Evolutionary conservation across 2,329 filamentous ascomycete genomes (phyloP), one percentile per base, ranked within the genome.

Genomic region (Exophiala oligosperma): DNA sequence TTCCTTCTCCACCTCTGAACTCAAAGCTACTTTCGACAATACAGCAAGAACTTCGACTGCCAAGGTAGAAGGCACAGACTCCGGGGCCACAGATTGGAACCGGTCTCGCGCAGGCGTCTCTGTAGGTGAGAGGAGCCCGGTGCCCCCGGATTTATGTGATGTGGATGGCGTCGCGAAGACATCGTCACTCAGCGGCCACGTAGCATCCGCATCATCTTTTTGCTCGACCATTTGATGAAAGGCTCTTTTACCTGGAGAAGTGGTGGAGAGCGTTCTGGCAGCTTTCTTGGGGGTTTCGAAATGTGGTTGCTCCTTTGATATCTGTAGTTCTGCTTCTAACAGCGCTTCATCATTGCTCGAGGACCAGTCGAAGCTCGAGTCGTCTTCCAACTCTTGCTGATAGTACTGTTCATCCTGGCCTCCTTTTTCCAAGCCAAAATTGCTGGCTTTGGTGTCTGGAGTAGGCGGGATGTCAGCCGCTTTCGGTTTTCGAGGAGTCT

Each of bases 241-340:
- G 52, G 69, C 73, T 29, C 73, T 68, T 59, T 77, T 78, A 4
- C 70, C 69, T 0, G 75, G 74, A 1, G 72, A 73, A 9, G 70
- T 67, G 11, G 67, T 62, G 3, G 38, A 56, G 11, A 68, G 65
- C 4, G 71, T 74, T 35, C 73, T 71, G 14, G 70, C 62, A 4
- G 67, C 66, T 63, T 78, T 77, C 9, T 68, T 68, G 1, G 74
- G 71, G n/a, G 70, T 69, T 29, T 71, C 68, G 4, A 70, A 68
- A 4, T 28, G 50, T 26, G 43, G 9, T 59, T 26, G 63, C 49
- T 47, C 50, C 52, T 54, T 55, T 26, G 57, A 46, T n/a, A 54
- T 23, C 23, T 61, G 52, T 53, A 60, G 38, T 64, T 68, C 59
- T 71, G 72, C 53, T 67, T 69, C 23, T 65, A 73, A 61, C 17